Percentiles rank a stretch among this genome's conserved stretches.
phyloP scores from a whole-genome alignment of 108 stramenopile genomes.

The Mayamaea pseudoterrestris region DNA sequence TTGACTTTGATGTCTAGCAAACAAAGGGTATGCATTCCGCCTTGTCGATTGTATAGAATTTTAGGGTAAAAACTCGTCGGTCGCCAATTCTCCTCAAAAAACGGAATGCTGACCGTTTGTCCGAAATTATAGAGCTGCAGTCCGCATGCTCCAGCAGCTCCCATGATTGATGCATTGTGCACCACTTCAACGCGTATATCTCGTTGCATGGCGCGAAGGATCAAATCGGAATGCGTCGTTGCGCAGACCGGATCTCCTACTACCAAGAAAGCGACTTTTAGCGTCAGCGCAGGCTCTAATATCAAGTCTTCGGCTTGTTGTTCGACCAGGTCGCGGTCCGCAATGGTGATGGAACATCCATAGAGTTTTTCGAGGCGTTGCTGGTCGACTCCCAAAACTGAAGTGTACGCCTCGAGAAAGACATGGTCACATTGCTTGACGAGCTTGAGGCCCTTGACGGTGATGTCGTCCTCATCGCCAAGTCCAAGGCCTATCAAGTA shows the following conservation, averaged over 20 bases:
- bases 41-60: conserved; percentile 85
- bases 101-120: conserved; percentile 95
- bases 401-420: conserved; percentile 97
- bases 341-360: conserved; percentile 73
- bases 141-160: conserved; percentile 93
- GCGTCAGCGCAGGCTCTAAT: conserved; percentile 55
- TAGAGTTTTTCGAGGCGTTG: conserved; percentile 83
- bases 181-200: conserved; percentile 84
- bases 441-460: conserved; percentile 93
- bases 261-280: conserved; percentile 88
- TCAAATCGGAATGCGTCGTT: conserved; percentile 95
- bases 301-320: conserved; percentile 88
- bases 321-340: conserved; percentile 93
- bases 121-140: conserved; percentile 98
- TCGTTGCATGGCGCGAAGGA: conserved; percentile 70
- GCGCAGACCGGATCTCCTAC: conserved; percentile 98
- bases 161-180: conserved; percentile 99
- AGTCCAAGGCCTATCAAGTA: conserved; percentile 97
- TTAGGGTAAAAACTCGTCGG: conserved; percentile 94
- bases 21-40: conserved; percentile 99
- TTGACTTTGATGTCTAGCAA: conserved; percentile 95
- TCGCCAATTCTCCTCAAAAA: conserved; percentile 92
- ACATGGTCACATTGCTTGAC: conserved; percentile 73
- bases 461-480: conserved; percentile 96
- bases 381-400: conserved; percentile 77